Conservation (phyloP, 306 rosid species). For the Luffa acutangula region DNA sequence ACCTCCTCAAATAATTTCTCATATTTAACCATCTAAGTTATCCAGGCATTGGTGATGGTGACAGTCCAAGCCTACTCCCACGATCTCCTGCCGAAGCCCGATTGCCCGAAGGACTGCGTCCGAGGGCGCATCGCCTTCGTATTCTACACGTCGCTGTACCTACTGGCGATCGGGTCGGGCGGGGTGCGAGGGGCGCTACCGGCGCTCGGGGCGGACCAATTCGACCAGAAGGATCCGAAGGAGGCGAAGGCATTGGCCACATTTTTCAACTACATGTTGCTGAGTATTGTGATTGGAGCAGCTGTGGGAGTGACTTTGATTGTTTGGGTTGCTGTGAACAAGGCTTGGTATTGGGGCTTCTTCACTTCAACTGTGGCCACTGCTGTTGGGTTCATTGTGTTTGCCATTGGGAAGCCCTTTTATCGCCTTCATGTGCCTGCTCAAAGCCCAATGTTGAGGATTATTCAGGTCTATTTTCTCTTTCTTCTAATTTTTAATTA, state of each 20-base stretch:
- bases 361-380: conserved; percentile 40
- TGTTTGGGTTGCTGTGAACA: conserved; percentile 49
- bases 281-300: conserved; percentile 57
- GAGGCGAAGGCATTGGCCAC: conserved; percentile 59
- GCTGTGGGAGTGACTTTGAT: conserved; percentile 49
- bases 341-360: conserved; percentile 68
- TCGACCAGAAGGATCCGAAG: conserved; percentile 36
- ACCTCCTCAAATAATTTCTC: too few relatives aligned
- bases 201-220: conserved; percentile 76
- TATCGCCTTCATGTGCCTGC: conserved; percentile 46
- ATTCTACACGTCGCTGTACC: conserved; percentile 43
- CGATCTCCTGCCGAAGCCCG: conserved; percentile 35
- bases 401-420: conserved; percentile 65
- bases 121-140: conserved; percentile 34
- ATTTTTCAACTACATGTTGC: conserved; percentile 54
- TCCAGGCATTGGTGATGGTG: background rate
- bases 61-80: conserved; percentile 21
- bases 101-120: conserved; percentile 40
- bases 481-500: background rate
- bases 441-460: conserved; percentile 48
- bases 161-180: conserved; percentile 60
- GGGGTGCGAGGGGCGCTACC: conserved; percentile 73
- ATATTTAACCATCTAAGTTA: too few relatives aligned
- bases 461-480: conserved; percentile 1
- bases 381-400: conserved; percentile 35